Evolutionary conservation across 805 yeast species (phyloP).

Genomic region (Vanderwaltozyma verrucispora): DNA sequence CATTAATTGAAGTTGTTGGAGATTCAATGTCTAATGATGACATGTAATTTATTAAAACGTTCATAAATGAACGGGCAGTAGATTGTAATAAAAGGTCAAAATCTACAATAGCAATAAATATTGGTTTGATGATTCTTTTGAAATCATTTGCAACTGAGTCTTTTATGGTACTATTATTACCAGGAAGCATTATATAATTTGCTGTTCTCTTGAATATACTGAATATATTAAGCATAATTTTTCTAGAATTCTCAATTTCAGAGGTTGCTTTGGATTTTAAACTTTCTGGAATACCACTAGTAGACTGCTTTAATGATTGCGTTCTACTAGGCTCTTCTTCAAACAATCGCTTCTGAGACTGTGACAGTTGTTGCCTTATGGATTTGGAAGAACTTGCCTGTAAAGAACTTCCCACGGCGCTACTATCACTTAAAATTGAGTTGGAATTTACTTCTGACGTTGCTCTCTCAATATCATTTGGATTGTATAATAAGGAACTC

Average conservation of each 20-base stretch:
- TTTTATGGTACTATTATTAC: slow-evolving; percentile 8
- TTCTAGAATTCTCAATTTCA: slow-evolving; percentile 15
- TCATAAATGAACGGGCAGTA: slow-evolving; percentile 31
- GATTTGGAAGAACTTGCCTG: not conserved
- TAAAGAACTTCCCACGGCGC: not conserved
- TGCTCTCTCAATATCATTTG: not conserved
- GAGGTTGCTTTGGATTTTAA: not conserved
- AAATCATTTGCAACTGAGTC: slow-evolving; percentile 18
- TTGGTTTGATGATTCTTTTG: slow-evolving; percentile 27
- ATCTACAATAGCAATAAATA: slow-evolving; percentile 32
- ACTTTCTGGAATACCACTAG: not conserved
- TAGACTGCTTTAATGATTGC: not conserved
- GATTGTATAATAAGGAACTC: not conserved
- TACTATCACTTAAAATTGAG: not conserved
- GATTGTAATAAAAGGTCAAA: slow-evolving; percentile 27
- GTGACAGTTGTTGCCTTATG: not conserved
- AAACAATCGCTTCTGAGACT: slow-evolving; percentile 9
- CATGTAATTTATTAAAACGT: slow-evolving; percentile 21
- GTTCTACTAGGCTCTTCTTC: slow-evolving; percentile 12
- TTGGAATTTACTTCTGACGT: not conserved
- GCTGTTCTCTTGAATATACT: slow-evolving; percentile 23
- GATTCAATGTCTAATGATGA: slow-evolving; percentile 16
- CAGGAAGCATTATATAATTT: slow-evolving; percentile 19
- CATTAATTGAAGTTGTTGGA: slow-evolving; percentile 24
- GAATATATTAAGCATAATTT: slow-evolving; percentile 23